Conservation (phyloP, 345 rosid species). For the Populus deltoides region DNA sequence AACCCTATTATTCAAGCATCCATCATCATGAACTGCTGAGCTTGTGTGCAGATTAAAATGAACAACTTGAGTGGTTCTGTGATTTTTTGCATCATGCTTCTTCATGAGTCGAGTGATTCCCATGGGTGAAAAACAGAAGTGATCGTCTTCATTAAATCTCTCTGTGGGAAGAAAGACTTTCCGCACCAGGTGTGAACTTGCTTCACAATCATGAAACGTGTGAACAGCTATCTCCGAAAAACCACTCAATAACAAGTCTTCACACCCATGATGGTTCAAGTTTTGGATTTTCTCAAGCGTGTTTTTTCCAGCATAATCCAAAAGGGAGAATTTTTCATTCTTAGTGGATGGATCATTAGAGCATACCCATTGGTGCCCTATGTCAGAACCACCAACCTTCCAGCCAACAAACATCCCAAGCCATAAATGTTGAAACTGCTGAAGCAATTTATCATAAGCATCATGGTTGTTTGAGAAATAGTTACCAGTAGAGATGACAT, state of each 20-base stretch:
- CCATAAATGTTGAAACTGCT: constrained; percentile 52
- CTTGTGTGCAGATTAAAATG: constrained; percentile 56
- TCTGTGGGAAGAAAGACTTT: constrained; percentile 58
- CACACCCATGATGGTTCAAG: constrained; percentile 27
- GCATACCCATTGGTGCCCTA: constrained; percentile 49
- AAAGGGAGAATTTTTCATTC: constrained; percentile 19
- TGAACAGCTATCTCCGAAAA: constrained; percentile 38
- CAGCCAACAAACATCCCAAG: constrained; percentile 67
- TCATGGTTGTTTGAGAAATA: constrained; percentile 42
- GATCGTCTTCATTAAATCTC: constrained; percentile 57
- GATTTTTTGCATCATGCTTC: constrained; percentile 36
- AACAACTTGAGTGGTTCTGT: constrained; percentile 38
- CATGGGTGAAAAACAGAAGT: constrained; percentile 67
- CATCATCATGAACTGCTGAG: constrained; percentile 50
- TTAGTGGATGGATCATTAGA: constrained; percentile 24
- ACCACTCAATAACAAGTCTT: constrained; percentile 44
- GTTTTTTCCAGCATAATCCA: constrained; percentile 20
- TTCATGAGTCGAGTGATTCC: constrained; percentile 76
- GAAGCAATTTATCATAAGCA: constrained; percentile 39
- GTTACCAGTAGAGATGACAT: constrained; percentile 52
- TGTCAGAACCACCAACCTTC: constrained; percentile 64
- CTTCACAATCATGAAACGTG: constrained; percentile 34
- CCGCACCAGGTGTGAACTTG: constrained; percentile 39
- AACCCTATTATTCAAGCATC: constrained; percentile 39
- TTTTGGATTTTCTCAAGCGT: constrained; percentile 26